Evolutionary conservation across 2,329 filamentous ascomycete species (phyloP).

Genomic region (Talaromyces sp.): DNA sequence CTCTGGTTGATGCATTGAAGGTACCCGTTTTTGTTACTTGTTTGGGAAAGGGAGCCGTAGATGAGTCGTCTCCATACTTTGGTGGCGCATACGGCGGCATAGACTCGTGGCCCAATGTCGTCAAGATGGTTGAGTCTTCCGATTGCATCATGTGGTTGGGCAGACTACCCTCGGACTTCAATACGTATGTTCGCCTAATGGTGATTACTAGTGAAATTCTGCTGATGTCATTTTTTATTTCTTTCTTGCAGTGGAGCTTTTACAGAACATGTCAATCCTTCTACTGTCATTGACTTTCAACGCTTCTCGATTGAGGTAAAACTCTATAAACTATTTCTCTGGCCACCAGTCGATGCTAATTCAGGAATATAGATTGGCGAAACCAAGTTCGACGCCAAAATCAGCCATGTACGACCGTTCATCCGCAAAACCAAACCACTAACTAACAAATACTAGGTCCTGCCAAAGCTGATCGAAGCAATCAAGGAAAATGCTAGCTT

Average conservation of each 20-base stretch:
- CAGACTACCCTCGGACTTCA: constrained; percentile 8
- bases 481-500: background rate
- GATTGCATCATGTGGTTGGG: constrained; percentile 1
- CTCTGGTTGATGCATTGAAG: background rate
- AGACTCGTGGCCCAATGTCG: background rate
- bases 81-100: background rate
- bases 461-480: background rate
- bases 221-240: background rate
- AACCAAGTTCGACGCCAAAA: background rate
- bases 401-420: background rate
- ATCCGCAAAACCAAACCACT: background rate
- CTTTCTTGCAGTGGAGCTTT: constrained; percentile 2
- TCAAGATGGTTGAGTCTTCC: background rate
- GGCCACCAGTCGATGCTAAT: background rate
- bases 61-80: background rate
- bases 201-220: background rate
- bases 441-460: background rate
- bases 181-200: constrained; percentile 1
- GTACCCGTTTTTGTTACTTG: constrained; percentile 5
- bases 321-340: background rate
- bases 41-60: constrained; percentile 6
- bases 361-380: background rate
- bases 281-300: constrained; percentile 8
- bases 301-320: constrained; percentile 4
- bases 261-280: background rate